Conservation (phyloP, 208 protist genomes). For the Leishmania braziliensis region DNA sequence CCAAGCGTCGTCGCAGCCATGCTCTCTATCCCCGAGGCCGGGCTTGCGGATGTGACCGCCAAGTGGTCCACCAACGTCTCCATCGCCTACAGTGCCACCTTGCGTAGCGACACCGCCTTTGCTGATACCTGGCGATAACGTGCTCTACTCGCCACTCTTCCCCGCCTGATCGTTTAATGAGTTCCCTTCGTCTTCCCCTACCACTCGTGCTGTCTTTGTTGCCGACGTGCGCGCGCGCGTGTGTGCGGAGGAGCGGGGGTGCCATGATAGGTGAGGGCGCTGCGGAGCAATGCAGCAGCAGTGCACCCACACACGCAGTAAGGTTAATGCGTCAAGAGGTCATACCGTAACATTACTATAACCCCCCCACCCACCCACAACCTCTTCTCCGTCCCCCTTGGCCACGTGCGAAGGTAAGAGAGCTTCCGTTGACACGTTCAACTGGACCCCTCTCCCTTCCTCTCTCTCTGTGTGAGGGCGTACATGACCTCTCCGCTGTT, state of each 20-base stretch:
- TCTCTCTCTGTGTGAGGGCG: neutral
- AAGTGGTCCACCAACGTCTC: conserved; percentile 33
- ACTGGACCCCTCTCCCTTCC: neutral
- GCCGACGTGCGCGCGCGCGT: neutral
- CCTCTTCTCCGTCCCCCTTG: neutral
- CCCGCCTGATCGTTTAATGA: no score
- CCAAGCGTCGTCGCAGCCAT: conserved; percentile 40
- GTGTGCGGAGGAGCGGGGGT: neutral
- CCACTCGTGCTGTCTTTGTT: neutral
- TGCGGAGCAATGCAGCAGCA: neutral
- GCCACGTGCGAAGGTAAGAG: neutral
- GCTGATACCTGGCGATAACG: conserved; percentile 36
- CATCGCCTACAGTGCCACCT: conserved; percentile 54
- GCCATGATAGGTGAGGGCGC: neutral
- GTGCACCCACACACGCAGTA: neutral
- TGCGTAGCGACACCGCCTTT: conserved; percentile 63
- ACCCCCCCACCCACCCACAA: neutral
- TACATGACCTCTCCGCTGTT: neutral
- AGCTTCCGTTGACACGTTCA: neutral
- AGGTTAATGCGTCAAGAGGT: neutral
- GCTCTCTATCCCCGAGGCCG: neutral
- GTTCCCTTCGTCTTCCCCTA: neutral
- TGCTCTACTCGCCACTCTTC: neutral
- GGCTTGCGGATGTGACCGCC: neutral
- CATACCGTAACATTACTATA: neutral